Evolutionary conservation across 2,329 filamentous ascomycete genomes (phyloP).

Genomic region (Lecanoromycetidae sp.): DNA sequence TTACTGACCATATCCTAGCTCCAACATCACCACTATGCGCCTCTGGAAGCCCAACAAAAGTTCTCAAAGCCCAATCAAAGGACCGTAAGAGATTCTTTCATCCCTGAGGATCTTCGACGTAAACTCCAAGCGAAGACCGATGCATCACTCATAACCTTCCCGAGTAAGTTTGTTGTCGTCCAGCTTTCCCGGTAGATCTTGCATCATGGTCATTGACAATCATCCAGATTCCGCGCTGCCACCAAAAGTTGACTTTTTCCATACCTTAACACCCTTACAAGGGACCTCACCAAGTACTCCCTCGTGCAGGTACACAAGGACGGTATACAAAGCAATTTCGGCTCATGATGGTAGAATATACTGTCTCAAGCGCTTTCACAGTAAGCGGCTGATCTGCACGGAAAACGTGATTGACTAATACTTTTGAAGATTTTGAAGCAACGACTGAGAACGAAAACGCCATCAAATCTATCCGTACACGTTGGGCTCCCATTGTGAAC

Average conservation of each 20-base stretch:
- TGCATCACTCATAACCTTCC: conserved; percentile 70
- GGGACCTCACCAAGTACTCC: conserved; percentile 62
- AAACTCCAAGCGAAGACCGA: conserved; percentile 82
- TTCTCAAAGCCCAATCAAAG: conserved; percentile 60
- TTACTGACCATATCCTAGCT: conserved; percentile 37
- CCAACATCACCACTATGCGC: conserved; percentile 88
- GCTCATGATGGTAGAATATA: conserved; percentile 83
- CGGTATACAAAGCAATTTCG: conserved; percentile 90
- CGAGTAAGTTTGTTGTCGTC: conserved; percentile 56
- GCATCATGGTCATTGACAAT: not conserved
- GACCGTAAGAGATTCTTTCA: conserved; percentile 79
- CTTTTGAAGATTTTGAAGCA: conserved; percentile 50
- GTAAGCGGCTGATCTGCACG: conserved; percentile 27
- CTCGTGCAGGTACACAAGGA: conserved; percentile 78
- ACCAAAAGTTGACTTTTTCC: conserved; percentile 68
- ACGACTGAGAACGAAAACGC: conserved; percentile 33
- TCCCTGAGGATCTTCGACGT: conserved; percentile 74
- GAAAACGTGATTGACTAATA: not conserved
- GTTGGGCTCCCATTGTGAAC: conserved; percentile 77
- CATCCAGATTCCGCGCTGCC: conserved; percentile 48
- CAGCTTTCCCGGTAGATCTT: no score
- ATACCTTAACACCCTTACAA: conserved; percentile 83
- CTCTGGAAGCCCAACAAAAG: conserved; percentile 68
- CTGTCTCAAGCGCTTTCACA: conserved; percentile 73
- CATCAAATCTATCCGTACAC: conserved; percentile 36